Evolutionary conservation across 129 eudicot genomes (phyloP), one percentile per base, ranked within the genome.

Genomic region (Mikania micrantha): DNA sequence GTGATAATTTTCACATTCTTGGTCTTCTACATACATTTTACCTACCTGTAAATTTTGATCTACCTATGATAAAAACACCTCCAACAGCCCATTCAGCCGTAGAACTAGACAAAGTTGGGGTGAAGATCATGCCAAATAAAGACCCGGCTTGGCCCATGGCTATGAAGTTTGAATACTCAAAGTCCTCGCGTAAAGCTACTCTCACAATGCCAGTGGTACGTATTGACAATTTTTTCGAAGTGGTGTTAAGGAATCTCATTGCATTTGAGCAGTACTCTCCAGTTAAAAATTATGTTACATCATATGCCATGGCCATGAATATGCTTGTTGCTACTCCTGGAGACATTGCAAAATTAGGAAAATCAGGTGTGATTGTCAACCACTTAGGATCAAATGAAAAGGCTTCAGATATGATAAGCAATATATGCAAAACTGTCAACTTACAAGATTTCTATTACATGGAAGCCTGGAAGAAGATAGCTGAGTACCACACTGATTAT

Each of bases 241-340:
- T 32, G 36, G 36, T 32, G 4, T 32, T 32, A 32, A 49, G 77
- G 49, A 73, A 73, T 29, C n/a, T 73, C 7, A 62, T 73, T 48
- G 36, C 36, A 32, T 32, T 3, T 7, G 36, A 32, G 36, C 36
- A 32, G 36, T 32, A 32, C 7, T 32, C 16, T 5, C 64, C 71
- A 7, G 20, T 7, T 47, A 13, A 22, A 7, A 1, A 8, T 1
- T 38, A 56, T 17, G 13, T 70, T 28, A 39, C 75, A 19, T 38
- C 75, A 8, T 70, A 70, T 25, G 66, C 40, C 2, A 21, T 2
- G 9, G 35, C 44, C 15, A 69, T 69, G 10, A n/a, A 56, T 28
- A 15, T 16, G 19, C 25, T 32, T 3, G 36, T 4, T 4, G 36
- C 36, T 32, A 32, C 36, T 32, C 36, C 36, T 3, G 36, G 6